Conservation (phyloP, 1,139 yeast species). For the Candida glucosophila region DNA sequence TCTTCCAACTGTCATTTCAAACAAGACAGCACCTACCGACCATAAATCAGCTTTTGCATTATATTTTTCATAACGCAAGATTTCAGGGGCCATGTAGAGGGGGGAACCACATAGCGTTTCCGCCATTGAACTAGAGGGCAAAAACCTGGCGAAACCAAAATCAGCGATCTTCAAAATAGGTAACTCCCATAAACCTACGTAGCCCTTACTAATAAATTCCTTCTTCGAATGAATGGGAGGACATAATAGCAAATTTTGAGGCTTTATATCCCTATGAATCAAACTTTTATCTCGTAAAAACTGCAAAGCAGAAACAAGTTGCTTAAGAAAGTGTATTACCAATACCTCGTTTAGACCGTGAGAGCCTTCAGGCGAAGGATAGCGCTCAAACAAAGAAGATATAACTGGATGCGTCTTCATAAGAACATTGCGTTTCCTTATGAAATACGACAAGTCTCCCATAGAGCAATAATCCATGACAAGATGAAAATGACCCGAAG, state of each 20-base stretch:
- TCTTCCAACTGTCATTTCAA: conserved; percentile 89
- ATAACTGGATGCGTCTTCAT: conserved; percentile 73
- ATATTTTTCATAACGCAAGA: conserved; percentile 85
- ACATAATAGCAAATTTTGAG: conserved; percentile 78
- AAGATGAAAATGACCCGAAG: conserved; percentile 72
- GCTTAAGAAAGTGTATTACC: conserved; percentile 79
- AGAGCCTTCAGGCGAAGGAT: conserved; percentile 72
- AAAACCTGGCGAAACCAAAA: conserved; percentile 92
- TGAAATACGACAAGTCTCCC: conserved; percentile 87
- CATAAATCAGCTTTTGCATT: conserved; percentile 96
- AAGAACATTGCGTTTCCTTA: conserved; percentile 66
- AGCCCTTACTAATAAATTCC: conserved; percentile 49
- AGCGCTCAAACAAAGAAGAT: conserved; percentile 64
- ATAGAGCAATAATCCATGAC: conserved; percentile 97
- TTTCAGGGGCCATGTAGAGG: conserved; percentile 97
- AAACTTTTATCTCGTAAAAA: conserved; percentile 76
- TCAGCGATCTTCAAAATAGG: conserved; percentile 92
- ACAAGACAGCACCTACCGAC: conserved; percentile 95
- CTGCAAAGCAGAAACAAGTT: conserved; percentile 73
- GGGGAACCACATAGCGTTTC: conserved; percentile 98
- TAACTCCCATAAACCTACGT: conserved; percentile 76
- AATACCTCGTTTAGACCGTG: conserved; percentile 75
- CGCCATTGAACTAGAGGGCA: conserved; percentile 89
- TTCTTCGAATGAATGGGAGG: conserved; percentile 60
- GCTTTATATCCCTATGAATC: conserved; percentile 91